Conservation (phyloP, 371 early-diverging fungal species). For the Mortierella sp. region DNA sequence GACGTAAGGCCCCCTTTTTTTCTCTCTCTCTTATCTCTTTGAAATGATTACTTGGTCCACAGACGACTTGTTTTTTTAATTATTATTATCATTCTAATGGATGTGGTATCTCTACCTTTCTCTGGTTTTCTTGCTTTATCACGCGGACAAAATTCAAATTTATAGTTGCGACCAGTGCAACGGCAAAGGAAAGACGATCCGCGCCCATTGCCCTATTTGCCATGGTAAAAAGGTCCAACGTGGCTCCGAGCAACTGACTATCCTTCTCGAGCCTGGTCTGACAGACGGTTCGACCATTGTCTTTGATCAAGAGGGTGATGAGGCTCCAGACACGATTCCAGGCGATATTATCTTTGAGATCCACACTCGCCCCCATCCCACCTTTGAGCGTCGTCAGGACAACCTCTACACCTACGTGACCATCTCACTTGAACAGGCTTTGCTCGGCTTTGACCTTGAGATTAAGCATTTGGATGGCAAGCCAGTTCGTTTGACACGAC, state of each 20-base stretch:
- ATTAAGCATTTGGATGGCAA: conserved; percentile 89
- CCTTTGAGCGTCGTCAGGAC: conserved; percentile 84
- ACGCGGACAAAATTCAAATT: background rate
- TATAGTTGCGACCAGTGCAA: conserved; percentile 85
- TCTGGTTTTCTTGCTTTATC: background rate
- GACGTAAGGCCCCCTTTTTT: conserved; percentile 56
- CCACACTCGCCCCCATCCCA: conserved; percentile 80
- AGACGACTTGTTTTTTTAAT: too few relatives aligned
- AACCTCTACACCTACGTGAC: conserved; percentile 85
- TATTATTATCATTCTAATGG: background rate
- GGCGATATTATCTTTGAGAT: conserved; percentile 92
- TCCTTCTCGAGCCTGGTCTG: conserved; percentile 92
- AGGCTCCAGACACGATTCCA: conserved; percentile 86
- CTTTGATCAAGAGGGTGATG: conserved; percentile 93
- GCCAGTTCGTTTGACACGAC: conserved; percentile 67
- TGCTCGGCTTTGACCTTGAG: conserved; percentile 86
- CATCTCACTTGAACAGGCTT: conserved; percentile 83
- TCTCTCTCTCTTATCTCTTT: too few relatives aligned
- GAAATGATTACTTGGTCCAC: too few relatives aligned
- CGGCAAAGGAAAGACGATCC: conserved; percentile 90
- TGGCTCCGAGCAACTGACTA: conserved; percentile 82
- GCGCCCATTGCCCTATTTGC: conserved; percentile 84
- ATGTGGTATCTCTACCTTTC: background rate
- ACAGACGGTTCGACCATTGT: conserved; percentile 79
- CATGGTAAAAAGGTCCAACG: conserved; percentile 86